These are phyloP conservation scores for Cordyceps fumosorosea DNA, from an alignment of 2,329 filamentous ascomycete genomes.

Conservation along the genomic window DNA sequence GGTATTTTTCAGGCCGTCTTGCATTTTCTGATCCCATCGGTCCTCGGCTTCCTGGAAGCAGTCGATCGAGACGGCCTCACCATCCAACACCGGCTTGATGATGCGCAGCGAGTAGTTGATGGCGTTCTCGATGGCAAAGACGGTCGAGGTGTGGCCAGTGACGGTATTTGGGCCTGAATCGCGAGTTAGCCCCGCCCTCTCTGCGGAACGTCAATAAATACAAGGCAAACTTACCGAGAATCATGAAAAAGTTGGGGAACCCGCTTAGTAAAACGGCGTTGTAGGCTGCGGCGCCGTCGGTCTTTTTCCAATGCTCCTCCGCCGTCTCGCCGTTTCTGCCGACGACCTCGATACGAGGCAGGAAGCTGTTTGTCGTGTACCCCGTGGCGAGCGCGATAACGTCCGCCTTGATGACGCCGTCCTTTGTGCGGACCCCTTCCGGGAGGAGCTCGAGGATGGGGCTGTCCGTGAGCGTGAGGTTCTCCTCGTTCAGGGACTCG, in stretches of 20 bases:
- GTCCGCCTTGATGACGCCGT: slow-evolving; percentile 45
- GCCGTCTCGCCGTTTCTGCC: slow-evolving; percentile 45
- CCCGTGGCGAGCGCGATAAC: slow-evolving; percentile 57
- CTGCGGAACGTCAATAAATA: too few species aligned
- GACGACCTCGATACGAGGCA: slow-evolving; percentile 45
- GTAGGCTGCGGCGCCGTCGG: slow-evolving; percentile 57
- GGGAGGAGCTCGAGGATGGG: slow-evolving; percentile 41
- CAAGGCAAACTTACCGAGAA: slow-evolving; percentile 36
- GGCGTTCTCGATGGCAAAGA: slow-evolving; percentile 55
- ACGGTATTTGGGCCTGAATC: slow-evolving; percentile 49
- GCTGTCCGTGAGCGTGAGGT: slow-evolving; percentile 40
- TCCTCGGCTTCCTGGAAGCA: slow-evolving; percentile 30
- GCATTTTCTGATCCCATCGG: slow-evolving; percentile 25
- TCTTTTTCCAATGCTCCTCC: slow-evolving; percentile 48
- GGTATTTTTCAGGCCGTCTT: slow-evolving; percentile 26
- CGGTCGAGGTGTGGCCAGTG: slow-evolving; percentile 55
- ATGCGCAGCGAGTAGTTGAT: slow-evolving; percentile 54
- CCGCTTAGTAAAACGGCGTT: slow-evolving; percentile 50
- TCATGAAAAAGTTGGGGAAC: slow-evolving; percentile 60
- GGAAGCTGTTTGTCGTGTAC: slow-evolving; percentile 48
- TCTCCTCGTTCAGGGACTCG: slow-evolving; percentile 41
- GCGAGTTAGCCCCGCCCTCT: neutral
- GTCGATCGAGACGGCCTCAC: slow-evolving; percentile 24
- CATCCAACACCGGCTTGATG: slow-evolving; percentile 40
- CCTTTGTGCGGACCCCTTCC: slow-evolving; percentile 28